These are phyloP conservation scores for Carex myosuroides DNA, from an alignment of 176 grass and related monocot species.

Conservation along the genomic window DNA sequence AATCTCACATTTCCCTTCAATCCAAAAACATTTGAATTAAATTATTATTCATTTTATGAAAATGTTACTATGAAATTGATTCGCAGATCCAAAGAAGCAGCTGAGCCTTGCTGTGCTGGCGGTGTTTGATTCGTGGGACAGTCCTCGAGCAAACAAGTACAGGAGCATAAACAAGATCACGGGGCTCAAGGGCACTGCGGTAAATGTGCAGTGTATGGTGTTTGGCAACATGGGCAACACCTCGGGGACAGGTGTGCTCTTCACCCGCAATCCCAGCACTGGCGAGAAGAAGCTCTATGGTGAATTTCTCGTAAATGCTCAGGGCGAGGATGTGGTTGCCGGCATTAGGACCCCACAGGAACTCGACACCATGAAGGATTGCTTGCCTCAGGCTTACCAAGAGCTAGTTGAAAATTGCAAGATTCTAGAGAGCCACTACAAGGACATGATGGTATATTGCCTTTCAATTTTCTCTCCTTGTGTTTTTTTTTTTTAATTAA, in stretches of 20 bases:
- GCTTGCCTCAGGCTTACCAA: conserved; percentile 61
- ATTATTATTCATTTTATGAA: neutral
- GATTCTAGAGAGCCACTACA: conserved; percentile 88
- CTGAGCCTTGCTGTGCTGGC: conserved; percentile 61
- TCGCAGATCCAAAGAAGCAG: conserved; percentile 68
- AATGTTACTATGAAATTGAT: neutral
- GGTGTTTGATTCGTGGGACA: conserved; percentile 93
- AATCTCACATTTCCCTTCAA: neutral
- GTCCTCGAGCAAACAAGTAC: conserved; percentile 80
- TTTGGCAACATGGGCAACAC: conserved; percentile 97
- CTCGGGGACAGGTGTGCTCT: conserved; percentile 93
- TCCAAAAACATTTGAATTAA: neutral
- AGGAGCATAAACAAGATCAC: conserved; percentile 91
- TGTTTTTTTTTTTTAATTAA: neutral
- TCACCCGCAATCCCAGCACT: conserved; percentile 88
- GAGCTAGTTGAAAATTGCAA: conserved; percentile 92
- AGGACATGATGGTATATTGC: conserved; percentile 85
- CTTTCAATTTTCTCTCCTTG: neutral
- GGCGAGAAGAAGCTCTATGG: conserved; percentile 98
- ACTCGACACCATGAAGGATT: conserved; percentile 63
- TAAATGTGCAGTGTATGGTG: conserved; percentile 97
- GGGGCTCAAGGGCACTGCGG: conserved; percentile 71
- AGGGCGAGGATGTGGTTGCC: conserved; percentile 98
- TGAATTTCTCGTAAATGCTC: conserved; percentile 86
- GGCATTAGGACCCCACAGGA: conserved; percentile 93